Conservation (phyloP, 1,284 basidiomycete genomes). For the Leccinum holopus region DNA sequence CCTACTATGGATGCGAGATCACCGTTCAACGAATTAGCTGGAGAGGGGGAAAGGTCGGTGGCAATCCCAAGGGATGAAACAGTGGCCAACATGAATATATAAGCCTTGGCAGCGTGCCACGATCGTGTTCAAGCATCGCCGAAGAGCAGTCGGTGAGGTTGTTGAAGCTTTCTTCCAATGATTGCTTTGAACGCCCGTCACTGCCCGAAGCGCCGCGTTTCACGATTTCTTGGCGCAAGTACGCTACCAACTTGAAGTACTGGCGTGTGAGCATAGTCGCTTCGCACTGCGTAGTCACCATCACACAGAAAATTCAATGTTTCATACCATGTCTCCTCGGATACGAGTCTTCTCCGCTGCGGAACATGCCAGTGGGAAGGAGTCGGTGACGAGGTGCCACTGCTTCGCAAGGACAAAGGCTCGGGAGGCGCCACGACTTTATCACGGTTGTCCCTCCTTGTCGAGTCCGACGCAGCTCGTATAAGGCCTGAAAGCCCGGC, state of each 20-base stretch:
- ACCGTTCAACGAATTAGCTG: conserved; percentile 36
- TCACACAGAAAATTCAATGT: conserved; percentile 84
- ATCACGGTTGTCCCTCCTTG: conserved; percentile 37
- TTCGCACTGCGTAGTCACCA: conserved; percentile 67
- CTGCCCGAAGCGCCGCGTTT: conserved; percentile 48
- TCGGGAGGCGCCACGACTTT: conserved; percentile 26
- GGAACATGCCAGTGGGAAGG: conserved; percentile 34
- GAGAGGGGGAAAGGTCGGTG: conserved; percentile 43
- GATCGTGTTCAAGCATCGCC: conserved; percentile 70
- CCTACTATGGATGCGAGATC: conserved; percentile 36
- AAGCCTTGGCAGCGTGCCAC: conserved; percentile 75
- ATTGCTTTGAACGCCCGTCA: conserved; percentile 42
- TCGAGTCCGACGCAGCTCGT: conserved; percentile 51
- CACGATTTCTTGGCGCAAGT: conserved; percentile 73
- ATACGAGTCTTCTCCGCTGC: conserved; percentile 63
- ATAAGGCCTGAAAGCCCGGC: conserved; percentile 73
- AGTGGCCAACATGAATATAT: conserved; percentile 75
- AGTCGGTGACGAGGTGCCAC: conserved; percentile 20
- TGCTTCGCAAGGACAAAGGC: conserved; percentile 23
- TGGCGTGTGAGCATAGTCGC: conserved; percentile 67
- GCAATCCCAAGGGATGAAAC: conserved; percentile 56
- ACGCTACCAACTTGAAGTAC: conserved; percentile 50
- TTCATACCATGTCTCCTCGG: conserved; percentile 86
- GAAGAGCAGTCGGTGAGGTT: conserved; percentile 51
- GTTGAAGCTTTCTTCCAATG: conserved; percentile 44